Evolutionary conservation across 768 basidiomycete species (phyloP), one percentile per base, ranked within the genome.

Genomic region (Naematelia encephala): DNA sequence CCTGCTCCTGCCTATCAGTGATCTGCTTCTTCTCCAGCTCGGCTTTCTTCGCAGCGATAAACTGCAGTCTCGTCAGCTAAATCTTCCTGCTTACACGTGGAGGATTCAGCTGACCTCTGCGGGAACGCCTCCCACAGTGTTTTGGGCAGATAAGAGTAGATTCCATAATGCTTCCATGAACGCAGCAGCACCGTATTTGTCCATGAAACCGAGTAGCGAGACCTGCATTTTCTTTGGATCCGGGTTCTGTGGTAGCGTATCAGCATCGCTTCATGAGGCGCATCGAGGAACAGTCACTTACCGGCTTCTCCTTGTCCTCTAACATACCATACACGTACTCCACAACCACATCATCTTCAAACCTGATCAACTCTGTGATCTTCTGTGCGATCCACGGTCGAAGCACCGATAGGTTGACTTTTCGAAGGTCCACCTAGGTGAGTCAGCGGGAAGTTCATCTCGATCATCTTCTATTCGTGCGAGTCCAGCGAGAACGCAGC

Each of bases 141-240:
- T 82, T 77, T 98, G 94, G 2, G 96, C 96, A 66, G 94, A 92
- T 3, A 98, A 80, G n/a, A 99, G 81, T 4, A 98, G 81, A 23
- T 82, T 85, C 96, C 96, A 99, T 0, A 99, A 82, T 0, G 86
- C 82, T 4, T 80, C 76, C 92, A 96, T 96, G 78, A 99, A 99
- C 0, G 81, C 76, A 0, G 89, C 81, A 0, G 96, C 96, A 58
- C 70, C 67, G 29, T 90, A 85, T 63, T 86, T 85, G 2, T 89
- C 89, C 58, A 99, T 83, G 77, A 99, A 99, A 5, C 94, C 94
- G 1, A 88, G 89, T 23, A 99, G 79, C 70, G 87, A 87, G 61
- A 98, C 91, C 78, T 97, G 92, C 87, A 98, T 92, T 79, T 89
- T 92, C 76, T 85, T 86, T 3, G 92, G 90, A 77, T 98, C 94